These are phyloP conservation scores for Aspergillus hiratsukae DNA, from an alignment of 2,329 filamentous ascomycete species.

Conservation along the genomic window DNA sequence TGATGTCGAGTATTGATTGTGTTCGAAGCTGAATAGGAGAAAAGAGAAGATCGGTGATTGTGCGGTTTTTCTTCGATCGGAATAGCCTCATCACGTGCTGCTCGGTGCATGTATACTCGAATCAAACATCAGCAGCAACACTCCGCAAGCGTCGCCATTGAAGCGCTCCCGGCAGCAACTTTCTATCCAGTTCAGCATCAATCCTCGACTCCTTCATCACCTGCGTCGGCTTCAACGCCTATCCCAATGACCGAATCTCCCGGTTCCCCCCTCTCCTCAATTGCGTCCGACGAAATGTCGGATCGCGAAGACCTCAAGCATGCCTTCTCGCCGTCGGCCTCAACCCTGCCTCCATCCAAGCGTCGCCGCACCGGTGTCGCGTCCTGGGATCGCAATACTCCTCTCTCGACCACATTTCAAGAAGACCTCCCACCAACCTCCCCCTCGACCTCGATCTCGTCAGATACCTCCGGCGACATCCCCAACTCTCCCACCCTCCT, in stretches of 20 bases:
- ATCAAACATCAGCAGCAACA: not conserved
- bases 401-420: conserved; percentile 41
- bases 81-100: conserved; percentile 24
- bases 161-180: not conserved
- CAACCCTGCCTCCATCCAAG: conserved; percentile 45
- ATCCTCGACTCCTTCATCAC: not conserved
- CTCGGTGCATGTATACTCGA: conserved; percentile 18
- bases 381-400: conserved; percentile 48
- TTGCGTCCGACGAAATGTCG: conserved; percentile 59
- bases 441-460: conserved; percentile 70
- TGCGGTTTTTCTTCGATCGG: conserved; percentile 2
- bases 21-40: conserved; percentile 1
- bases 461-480: conserved; percentile 83
- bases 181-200: not conserved
- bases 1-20: not conserved
- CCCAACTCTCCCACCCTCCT: conserved; percentile 62
- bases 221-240: not conserved
- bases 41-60: conserved; percentile 2
- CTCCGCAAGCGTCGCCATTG: conserved; percentile 5
- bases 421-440: conserved; percentile 40
- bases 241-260: conserved; percentile 51
- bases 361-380: conserved; percentile 43
- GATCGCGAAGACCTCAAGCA: conserved; percentile 52
- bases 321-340: conserved; percentile 43
- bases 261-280: conserved; percentile 60